Evolutionary conservation across 129 eudicot species (phyloP).

Genomic region (Flaveria trinervia): DNA sequence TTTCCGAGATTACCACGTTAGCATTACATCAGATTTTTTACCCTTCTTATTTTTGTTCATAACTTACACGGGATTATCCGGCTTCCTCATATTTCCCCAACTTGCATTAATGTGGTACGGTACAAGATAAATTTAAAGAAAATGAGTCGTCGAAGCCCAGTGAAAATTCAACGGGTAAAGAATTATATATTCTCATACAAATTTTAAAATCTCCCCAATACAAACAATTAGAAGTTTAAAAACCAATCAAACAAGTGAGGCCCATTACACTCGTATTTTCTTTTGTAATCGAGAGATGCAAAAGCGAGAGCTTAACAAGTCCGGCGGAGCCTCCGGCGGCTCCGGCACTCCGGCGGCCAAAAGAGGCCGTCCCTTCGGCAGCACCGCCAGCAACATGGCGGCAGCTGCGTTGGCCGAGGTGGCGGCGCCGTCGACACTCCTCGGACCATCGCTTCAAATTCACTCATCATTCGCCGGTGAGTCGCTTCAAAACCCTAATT

Average conservation of each 20-base stretch:
- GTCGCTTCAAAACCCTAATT: slow-evolving; percentile 42
- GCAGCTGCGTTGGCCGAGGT: slow-evolving; percentile 52
- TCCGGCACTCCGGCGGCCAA: slow-evolving; percentile 72
- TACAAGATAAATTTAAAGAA: too few relatives aligned
- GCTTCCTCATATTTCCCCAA: too few relatives aligned
- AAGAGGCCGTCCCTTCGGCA: slow-evolving; percentile 85
- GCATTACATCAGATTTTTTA: too few relatives aligned
- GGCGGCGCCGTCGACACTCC: slow-evolving; percentile 71
- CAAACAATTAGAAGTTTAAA: too few relatives aligned
- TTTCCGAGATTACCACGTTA: too few relatives aligned
- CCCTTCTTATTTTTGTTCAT: too few relatives aligned
- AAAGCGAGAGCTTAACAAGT: slow-evolving; percentile 67
- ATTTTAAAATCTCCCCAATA: too few relatives aligned
- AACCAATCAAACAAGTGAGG: background rate
- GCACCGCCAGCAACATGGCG: slow-evolving; percentile 50
- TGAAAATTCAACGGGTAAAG: too few relatives aligned
- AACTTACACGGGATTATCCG: too few relatives aligned
- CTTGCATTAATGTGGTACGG: too few relatives aligned
- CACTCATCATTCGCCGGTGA: slow-evolving; percentile 85
- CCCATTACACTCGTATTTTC: slow-evolving; percentile 11
- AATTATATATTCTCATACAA: too few relatives aligned
- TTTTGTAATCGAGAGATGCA: slow-evolving; percentile 47
- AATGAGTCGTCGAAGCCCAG: too few relatives aligned
- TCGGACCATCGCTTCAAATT: slow-evolving; percentile 96
- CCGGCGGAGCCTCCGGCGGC: slow-evolving; percentile 69